Conservation (phyloP, 2,329 filamentous ascomycete species). For the Penicillium sp. region DNA sequence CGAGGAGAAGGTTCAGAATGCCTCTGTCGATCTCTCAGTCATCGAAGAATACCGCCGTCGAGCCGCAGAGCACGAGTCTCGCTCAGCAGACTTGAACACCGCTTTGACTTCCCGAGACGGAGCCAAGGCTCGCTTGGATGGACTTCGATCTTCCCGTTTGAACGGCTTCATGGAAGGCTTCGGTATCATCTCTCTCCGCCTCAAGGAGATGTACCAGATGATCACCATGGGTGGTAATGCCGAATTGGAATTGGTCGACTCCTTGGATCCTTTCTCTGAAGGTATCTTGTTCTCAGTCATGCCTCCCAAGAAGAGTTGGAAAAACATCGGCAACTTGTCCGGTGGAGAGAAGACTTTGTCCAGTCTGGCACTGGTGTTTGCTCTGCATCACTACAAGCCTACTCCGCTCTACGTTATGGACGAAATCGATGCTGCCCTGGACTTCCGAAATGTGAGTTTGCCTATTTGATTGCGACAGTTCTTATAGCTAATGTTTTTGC, state of each 20-base stretch:
- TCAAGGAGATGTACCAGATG: slow-evolving; percentile 99
- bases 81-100: slow-evolving; percentile 78
- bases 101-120: slow-evolving; percentile 78
- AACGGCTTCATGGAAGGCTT: slow-evolving; percentile 99
- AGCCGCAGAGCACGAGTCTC: slow-evolving; percentile 76
- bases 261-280: slow-evolving; percentile 92
- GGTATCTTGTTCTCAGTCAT: slow-evolving; percentile 97
- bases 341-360: slow-evolving; percentile 97
- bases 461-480: neutral
- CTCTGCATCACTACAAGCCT: slow-evolving; percentile 95
- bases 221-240: slow-evolving; percentile 99
- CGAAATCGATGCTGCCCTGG: slow-evolving; percentile 95
- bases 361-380: slow-evolving; percentile 93
- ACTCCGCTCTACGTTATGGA: slow-evolving; percentile 99
- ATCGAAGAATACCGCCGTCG: slow-evolving; percentile 84
- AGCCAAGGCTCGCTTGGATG: slow-evolving; percentile 89
- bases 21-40: slow-evolving; percentile 84
- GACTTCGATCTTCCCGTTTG: slow-evolving; percentile 82
- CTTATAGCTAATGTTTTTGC: slow-evolving; percentile 8
- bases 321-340: slow-evolving; percentile 94
- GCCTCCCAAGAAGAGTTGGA: slow-evolving; percentile 99
- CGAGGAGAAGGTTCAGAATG: slow-evolving; percentile 78
- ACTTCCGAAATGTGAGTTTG: slow-evolving; percentile 89
- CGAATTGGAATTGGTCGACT: slow-evolving; percentile 94
- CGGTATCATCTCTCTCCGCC: slow-evolving; percentile 83